Conservation (phyloP, 2,329 filamentous ascomycete species). For the Fusarium penzigii region DNA sequence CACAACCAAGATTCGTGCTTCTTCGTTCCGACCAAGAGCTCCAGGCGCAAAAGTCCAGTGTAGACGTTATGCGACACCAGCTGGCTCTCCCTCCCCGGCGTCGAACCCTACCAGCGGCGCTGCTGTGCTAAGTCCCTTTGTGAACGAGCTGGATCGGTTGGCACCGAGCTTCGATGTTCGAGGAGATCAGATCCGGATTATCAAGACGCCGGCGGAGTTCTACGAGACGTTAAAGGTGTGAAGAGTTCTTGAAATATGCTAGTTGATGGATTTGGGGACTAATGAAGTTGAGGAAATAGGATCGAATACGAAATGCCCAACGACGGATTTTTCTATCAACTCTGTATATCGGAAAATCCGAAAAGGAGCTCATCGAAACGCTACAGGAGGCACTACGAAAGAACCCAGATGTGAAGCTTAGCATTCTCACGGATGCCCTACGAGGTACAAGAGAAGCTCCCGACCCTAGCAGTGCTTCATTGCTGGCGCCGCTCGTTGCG, state of each 20-base stretch:
- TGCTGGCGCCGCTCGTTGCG: slow-evolving; percentile 78
- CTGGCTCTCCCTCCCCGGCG: slow-evolving; percentile 32
- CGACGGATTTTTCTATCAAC: slow-evolving; percentile 89
- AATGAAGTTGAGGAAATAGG: slow-evolving; percentile 43
- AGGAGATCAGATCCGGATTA: slow-evolving; percentile 76
- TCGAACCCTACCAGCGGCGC: slow-evolving; percentile 20
- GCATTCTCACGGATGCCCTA: slow-evolving; percentile 87
- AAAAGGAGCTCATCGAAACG: slow-evolving; percentile 82
- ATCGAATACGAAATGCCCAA: slow-evolving; percentile 79
- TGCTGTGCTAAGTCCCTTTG: slow-evolving; percentile 54
- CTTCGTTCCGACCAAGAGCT: slow-evolving; percentile 23
- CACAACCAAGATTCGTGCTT: slow-evolving; percentile 27
- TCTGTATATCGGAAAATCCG: slow-evolving; percentile 91
- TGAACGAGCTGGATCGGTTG: slow-evolving; percentile 79
- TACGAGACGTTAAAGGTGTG: slow-evolving; percentile 84
- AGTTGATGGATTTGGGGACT: neutral
- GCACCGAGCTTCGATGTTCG: slow-evolving; percentile 87
- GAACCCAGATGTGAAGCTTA: slow-evolving; percentile 78
- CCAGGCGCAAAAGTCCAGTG: slow-evolving; percentile 37
- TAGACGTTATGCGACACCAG: slow-evolving; percentile 43
- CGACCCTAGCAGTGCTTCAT: slow-evolving; percentile 80
- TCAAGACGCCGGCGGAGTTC: slow-evolving; percentile 83
- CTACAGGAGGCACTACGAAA: slow-evolving; percentile 72
- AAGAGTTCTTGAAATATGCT: neutral
- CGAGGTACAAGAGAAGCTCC: slow-evolving; percentile 91